Evolutionary conservation across 2,329 filamentous ascomycete genomes (phyloP).

Genomic region (Penicillium griseofulvum): DNA sequence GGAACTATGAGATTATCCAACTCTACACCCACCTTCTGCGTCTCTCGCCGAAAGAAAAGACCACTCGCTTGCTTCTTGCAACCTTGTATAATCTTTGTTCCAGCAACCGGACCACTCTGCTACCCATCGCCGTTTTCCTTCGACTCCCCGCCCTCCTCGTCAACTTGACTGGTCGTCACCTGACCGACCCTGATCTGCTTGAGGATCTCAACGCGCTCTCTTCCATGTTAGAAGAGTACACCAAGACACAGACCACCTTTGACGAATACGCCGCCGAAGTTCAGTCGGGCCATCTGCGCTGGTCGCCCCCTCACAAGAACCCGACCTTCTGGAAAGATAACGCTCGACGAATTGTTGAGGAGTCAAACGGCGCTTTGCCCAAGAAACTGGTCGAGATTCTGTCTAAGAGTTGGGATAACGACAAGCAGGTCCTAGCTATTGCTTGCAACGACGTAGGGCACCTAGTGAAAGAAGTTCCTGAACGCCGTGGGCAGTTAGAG

Average conservation of each 20-base stretch:
- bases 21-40: constrained; percentile 91
- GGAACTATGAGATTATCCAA: constrained; percentile 87
- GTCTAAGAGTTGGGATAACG: constrained; percentile 77
- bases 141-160: constrained; percentile 66
- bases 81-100: constrained; percentile 86
- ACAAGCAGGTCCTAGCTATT: constrained; percentile 82
- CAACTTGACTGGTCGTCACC: constrained; percentile 55
- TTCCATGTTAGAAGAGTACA: constrained; percentile 81
- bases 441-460: constrained; percentile 90
- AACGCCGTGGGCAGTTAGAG: constrained; percentile 76
- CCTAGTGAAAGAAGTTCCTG: constrained; percentile 83
- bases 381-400: constrained; percentile 84
- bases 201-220: constrained; percentile 50
- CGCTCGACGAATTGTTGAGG: constrained; percentile 79
- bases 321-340: constrained; percentile 90
- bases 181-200: constrained; percentile 50
- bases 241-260: constrained; percentile 65
- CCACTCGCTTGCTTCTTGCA: constrained; percentile 83
- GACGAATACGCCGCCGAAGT: constrained; percentile 76
- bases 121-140: constrained; percentile 82
- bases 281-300: constrained; percentile 80
- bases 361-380: constrained; percentile 73
- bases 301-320: constrained; percentile 88
- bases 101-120: constrained; percentile 63
- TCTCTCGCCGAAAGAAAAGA: constrained; percentile 96